phyloP scores from a whole-genome alignment of 192 early-diverging fungal species.

The Paraglomus brasilianum region DNA sequence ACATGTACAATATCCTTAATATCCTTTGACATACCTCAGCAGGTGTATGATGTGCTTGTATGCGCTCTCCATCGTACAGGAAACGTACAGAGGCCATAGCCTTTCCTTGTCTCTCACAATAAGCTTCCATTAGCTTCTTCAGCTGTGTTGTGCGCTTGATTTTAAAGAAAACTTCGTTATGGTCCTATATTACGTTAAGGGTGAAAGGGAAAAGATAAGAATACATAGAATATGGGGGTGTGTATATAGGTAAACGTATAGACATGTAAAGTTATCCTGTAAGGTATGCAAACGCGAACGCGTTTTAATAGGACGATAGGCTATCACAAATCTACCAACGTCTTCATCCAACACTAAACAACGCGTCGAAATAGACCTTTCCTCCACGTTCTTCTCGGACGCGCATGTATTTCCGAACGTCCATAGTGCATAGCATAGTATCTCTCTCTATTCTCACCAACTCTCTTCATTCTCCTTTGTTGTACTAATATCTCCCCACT shows the following conservation, averaged over 20 bases:
- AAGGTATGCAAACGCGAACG: neutral
- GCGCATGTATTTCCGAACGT: neutral
- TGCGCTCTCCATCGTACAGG: slow-evolving; percentile 85
- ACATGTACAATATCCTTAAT: neutral
- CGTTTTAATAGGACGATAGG: neutral
- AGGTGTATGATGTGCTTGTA: slow-evolving; percentile 79
- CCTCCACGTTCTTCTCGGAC: neutral
- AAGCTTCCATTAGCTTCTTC: slow-evolving; percentile 93
- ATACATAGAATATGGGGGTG: slow-evolving; percentile 12
- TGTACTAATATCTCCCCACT: slow-evolving; percentile 34
- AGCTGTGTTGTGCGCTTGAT: slow-evolving; percentile 92
- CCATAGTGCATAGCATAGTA: neutral
- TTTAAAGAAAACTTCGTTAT: slow-evolving; percentile 87
- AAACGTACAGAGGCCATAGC: slow-evolving; percentile 79
- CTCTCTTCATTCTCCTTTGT: neutral
- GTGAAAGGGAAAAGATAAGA: neutral
- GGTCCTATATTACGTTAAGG: slow-evolving; percentile 52
- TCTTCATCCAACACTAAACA: neutral
- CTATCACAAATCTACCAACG: slow-evolving; percentile 18
- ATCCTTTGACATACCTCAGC: slow-evolving; percentile 59
- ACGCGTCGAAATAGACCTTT: neutral
- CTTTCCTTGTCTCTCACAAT: slow-evolving; percentile 85
- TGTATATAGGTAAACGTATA: neutral
- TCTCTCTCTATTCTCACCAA: slow-evolving; percentile 7
- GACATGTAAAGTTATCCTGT: neutral